phyloP scores from a whole-genome alignment of 2,329 filamentous ascomycete species.

The Stemphylium beticola region DNA sequence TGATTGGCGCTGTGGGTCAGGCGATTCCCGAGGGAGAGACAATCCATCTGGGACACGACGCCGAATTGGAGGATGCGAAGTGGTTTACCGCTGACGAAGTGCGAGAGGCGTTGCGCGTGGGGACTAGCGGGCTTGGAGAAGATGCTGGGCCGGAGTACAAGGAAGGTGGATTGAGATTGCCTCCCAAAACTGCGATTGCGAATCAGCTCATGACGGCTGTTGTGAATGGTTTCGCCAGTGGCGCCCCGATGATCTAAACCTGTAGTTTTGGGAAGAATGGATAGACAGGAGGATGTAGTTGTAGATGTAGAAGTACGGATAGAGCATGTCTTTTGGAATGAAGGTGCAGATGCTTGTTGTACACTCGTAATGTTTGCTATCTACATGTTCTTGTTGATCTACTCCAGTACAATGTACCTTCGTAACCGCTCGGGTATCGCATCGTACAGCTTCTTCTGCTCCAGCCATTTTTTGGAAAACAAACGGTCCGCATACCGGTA shows the following conservation, averaged over 20 bases:
- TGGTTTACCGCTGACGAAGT: constrained; percentile 89
- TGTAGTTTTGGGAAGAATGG: not conserved
- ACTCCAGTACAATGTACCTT: constrained; percentile 94
- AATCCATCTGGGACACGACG: constrained; percentile 84
- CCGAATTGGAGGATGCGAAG: constrained; percentile 85
- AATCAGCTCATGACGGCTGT: constrained; percentile 86
- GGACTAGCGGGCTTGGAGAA: constrained; percentile 72
- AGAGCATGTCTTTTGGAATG: constrained; percentile 3
- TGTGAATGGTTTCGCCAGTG: constrained; percentile 72
- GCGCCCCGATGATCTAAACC: constrained; percentile 52
- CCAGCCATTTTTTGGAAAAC: constrained; percentile 90
- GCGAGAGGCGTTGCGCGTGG: constrained; percentile 71
- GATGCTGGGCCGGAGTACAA: constrained; percentile 69
- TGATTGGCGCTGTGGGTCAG: constrained; percentile 78
- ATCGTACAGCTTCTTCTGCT: constrained; percentile 79
- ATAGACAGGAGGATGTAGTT: not conserved
- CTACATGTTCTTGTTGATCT: constrained; percentile 8
- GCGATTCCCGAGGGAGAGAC: constrained; percentile 79
- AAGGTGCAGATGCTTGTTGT: constrained; percentile 4
- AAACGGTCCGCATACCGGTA: constrained; percentile 94
- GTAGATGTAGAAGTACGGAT: constrained; percentile 4
- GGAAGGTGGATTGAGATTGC: constrained; percentile 78
- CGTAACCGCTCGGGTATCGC: constrained; percentile 84
- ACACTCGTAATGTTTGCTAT: constrained; percentile 7
- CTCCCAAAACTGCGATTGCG: constrained; percentile 88